Evolutionary conservation across 2,329 filamentous ascomycete genomes (phyloP).

Genomic region (Aspergillus floridensis): DNA sequence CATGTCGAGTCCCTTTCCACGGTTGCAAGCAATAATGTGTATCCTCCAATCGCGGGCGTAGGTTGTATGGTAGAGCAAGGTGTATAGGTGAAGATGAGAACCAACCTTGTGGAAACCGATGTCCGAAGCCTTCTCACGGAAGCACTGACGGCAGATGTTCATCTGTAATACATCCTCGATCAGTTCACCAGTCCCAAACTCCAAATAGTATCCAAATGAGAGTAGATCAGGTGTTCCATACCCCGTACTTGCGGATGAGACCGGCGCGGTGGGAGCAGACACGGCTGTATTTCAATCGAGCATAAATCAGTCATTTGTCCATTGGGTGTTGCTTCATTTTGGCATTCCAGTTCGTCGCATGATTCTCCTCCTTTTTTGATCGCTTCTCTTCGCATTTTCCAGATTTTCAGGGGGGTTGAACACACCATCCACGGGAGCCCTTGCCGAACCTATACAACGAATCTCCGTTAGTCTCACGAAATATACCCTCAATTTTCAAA

Average conservation of each 20-base stretch:
- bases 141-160: slow-evolving; percentile 66
- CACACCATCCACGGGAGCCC: slow-evolving; percentile 90
- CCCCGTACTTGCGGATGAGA: slow-evolving; percentile 99
- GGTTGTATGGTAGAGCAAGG: background rate
- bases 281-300: slow-evolving; percentile 53
- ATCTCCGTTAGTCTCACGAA: slow-evolving; percentile 18
- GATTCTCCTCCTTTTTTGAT: background rate
- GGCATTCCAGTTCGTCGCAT: background rate
- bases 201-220: background rate
- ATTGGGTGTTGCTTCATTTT: slow-evolving; percentile 10
- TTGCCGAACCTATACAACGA: slow-evolving; percentile 63
- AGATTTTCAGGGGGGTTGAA: slow-evolving; percentile 25
- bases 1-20: background rate
- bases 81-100: slow-evolving; percentile 24
- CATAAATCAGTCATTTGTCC: slow-evolving; percentile 26
- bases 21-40: background rate
- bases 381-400: background rate
- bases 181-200: slow-evolving; percentile 11
- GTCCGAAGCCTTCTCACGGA: slow-evolving; percentile 66
- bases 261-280: slow-evolving; percentile 93
- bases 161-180: slow-evolving; percentile 28
- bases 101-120: slow-evolving; percentile 68
- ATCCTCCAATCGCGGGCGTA: background rate
- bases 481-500: slow-evolving; percentile 3
- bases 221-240: slow-evolving; percentile 25